Evolutionary conservation across 2,329 filamentous ascomycete species (phyloP), one percentile per base, ranked within the genome.

Genomic region (Diaporthe sp.): DNA sequence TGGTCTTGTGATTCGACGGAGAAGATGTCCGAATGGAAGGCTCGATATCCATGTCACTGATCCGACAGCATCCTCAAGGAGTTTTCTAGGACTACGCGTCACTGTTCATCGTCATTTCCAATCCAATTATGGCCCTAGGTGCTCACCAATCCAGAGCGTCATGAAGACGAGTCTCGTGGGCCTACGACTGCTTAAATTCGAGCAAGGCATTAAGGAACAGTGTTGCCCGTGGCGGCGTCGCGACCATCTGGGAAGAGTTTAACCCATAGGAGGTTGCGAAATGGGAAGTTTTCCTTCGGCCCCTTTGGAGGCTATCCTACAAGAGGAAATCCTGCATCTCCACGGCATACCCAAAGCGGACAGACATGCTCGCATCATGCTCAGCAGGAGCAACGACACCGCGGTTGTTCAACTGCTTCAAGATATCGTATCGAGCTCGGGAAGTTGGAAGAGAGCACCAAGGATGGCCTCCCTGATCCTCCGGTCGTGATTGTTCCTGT

Each of bases 391-490:
- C 31, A 28, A 55, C 46, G 34, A 34, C 25, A n/a, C 58, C 70
- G 7, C 58, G 28, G 1, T 46, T n/a, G n/a, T 22, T 37, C 42
- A 61, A 51, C 42, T 61, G 42, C 12, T 49, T 51, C 55, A 72
- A 31, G 4, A 61, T 58, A 25, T 61, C 69, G 15, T 72, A 39
- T 19, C 55, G 15, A 65, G 49, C 28, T 65, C 37, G 42, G 49
- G 37, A 44, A 46, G 59, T 34, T 73, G 34, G 34, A 37, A 73
- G 34, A 72, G n/a, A 8, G n/a, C 44, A 39, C 51, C n/a, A n/a
- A 78, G 68, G 44, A 79, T 75, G 13, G 59, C 74, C 28, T 75
- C 75, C 34, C 78, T 74, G 34, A 78, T 73, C 22, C 58, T 74
- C 4, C 75, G 62, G 46, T 73, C 59, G 6, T 61, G 58, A 62